Evolutionary conservation across 2,329 filamentous ascomycete genomes (phyloP).

Genomic region (Pyricularia sp.): DNA sequence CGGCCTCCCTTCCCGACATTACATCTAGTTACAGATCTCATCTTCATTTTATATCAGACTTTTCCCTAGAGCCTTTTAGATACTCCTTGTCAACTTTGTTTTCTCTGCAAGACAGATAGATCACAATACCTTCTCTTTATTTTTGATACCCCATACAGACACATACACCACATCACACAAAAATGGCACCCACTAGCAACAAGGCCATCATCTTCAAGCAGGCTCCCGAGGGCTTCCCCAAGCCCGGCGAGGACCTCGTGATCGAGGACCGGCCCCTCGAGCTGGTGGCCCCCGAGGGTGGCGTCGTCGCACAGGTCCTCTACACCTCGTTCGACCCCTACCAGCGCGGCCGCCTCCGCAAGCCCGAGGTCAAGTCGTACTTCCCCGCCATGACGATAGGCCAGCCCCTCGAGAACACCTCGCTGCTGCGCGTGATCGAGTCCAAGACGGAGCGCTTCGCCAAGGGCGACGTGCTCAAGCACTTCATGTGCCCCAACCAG

Average conservation of each 20-base stretch:
- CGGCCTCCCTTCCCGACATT: not conserved
- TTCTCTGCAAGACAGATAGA: not conserved
- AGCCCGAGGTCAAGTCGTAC: conserved; percentile 57
- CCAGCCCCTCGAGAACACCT: conserved; percentile 54
- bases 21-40: not conserved
- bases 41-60: not conserved
- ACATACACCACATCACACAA: not conserved
- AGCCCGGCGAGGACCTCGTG: conserved; percentile 59
- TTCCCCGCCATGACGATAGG: conserved; percentile 49
- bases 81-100: not conserved
- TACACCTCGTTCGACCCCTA: conserved; percentile 79
- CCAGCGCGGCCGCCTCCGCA: conserved; percentile 71
- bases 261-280: conserved; percentile 62
- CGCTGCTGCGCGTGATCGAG: conserved; percentile 61
- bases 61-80: not conserved
- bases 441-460: conserved; percentile 52
- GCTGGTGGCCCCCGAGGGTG: conserved; percentile 49
- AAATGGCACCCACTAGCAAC: conserved; percentile 33
- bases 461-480: conserved; percentile 57
- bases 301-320: conserved; percentile 60
- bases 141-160: not conserved
- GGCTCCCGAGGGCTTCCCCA: conserved; percentile 56
- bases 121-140: not conserved
- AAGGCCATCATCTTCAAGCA: conserved; percentile 68
- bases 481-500: conserved; percentile 43